Percentiles rank a stretch among this genome's conserved stretches.
These are phyloP conservation scores for Ophiostoma ulmi DNA, from an alignment of 2,329 filamentous ascomycete species.

Conservation along the genomic window DNA sequence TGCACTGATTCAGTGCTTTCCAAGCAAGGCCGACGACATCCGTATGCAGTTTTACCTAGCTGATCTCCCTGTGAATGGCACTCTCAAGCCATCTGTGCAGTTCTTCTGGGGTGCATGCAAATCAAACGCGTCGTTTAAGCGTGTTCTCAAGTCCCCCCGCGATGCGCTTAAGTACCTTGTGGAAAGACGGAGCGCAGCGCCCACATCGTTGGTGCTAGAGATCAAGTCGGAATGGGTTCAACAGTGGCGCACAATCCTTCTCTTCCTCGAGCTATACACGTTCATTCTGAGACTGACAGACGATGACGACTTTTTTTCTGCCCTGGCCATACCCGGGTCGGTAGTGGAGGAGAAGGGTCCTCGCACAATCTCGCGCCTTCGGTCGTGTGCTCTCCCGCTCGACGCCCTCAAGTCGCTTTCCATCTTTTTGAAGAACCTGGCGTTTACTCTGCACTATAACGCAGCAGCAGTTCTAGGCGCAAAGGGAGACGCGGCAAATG, in stretches of 20 bases:
- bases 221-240: constrained; percentile 43
- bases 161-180: constrained; percentile 33
- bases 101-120: constrained; percentile 72
- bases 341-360: background rate
- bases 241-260: constrained; percentile 82
- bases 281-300: constrained; percentile 91
- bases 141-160: constrained; percentile 33
- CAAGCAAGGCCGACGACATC: constrained; percentile 75
- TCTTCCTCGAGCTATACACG: constrained; percentile 91
- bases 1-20: constrained; percentile 80
- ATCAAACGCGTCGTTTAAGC: constrained; percentile 40
- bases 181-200: constrained; percentile 19
- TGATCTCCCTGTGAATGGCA: constrained; percentile 46
- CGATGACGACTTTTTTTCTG: constrained; percentile 87
- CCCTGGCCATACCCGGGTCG: background rate
- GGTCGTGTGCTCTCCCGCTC: constrained; percentile 63
- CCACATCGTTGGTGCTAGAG: constrained; percentile 19
- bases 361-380: constrained; percentile 43
- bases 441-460: constrained; percentile 84
- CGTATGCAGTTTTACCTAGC: constrained; percentile 90
- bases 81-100: constrained; percentile 60
- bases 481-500: background rate
- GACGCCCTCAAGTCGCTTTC: constrained; percentile 69
- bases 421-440: constrained; percentile 81
- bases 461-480: constrained; percentile 53